Base-by-base conservation (phyloP, 805 yeast genomes). In the Tetrapisispora taiwanensis region DNA sequence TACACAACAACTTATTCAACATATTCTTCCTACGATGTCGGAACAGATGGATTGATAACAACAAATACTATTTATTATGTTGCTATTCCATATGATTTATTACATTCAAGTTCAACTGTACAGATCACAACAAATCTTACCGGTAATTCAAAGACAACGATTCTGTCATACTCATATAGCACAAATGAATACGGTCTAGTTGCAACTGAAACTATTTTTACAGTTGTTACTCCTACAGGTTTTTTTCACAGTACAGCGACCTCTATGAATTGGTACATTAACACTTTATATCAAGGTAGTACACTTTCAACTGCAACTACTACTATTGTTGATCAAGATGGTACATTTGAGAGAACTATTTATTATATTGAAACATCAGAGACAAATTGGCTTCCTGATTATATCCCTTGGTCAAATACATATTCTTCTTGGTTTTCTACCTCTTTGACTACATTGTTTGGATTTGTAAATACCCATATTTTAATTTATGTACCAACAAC, bases 61-160 rank as follows among this genome's bases (percentile, higher is more conserved):
- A 40, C 43, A 7, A n/a, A 34, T 18, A 40, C 43, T 14, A 10
- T 27, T 2, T 40, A 33, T 27, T 32, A 26, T 40, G 30, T 40
- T 17, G 37, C 38, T 5, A 14, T 27, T 2, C 38, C 43, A 12
- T 26, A 18, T 17, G 18, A 26, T 17, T 6, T 33, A 3, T 24
- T 33, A 18, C 33, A 40, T 13, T 10, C 8, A 12, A 24, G 10
- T 13, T 9, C 24, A 24, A 18, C 32, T 18, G 13, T 6, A 22
- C 10, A 3, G 12, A 7, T n/a, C 8, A 36, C 27, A 14, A 9
- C 5, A 10, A 15, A n/a, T 7, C 4, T n/a, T 8, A n/a, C 24
- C 2, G 38, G n/a, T 3, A 13, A 26, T 30, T 19, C 28, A n/a
- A 32, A 13, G 4, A 17, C 12, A 15, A 40, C 43, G 4, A 14